Evolutionary conservation across 2,329 filamentous ascomycete species (phyloP), one percentile per base, ranked within the genome.

Genomic region (Pseudopithomyces maydicus): DNA sequence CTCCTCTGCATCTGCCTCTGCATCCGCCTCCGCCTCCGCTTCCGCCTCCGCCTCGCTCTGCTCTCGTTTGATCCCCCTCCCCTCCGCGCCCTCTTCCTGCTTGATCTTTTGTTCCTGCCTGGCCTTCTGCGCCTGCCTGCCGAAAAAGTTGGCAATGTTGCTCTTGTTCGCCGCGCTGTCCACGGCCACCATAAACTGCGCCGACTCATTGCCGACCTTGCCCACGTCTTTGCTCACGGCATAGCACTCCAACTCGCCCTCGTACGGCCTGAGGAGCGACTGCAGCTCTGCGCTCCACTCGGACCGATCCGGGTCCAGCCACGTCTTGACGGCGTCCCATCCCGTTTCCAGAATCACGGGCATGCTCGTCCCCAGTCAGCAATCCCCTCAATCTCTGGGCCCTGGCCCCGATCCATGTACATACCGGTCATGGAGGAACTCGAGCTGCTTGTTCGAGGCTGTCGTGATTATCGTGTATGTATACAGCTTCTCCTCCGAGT

Each of bases 381-480:
- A 43, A 14, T n/a, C n/a, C n/a, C n/a, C n/a, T n/a, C n/a, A 22
- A 6, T 51, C 38, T 32, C 35, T 22, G 32, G 17, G 2, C 7
- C 12, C 10, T 41, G 11, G 12, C 14, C 29, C 14, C 14, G 14
- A 15, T 20, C n/a, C 48, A 29, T 51, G 7, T 14, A 51, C 48
- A 36, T 51, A 51, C 48, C 95, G 88, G 69, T 96, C 90, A 72
- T 99, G 95, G 17, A 99, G 81, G 64, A 97, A 98, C 26, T 82
- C 87, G 47, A 98, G 81, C 72, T 94, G 90, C 60, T 88, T 81
- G 68, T 94, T 97, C 7, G 92, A 90, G 58, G 89, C 85, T 1
- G 94, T 98, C 1, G 95, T 99, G 74, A 98, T 94, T 71, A 99
- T 87, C 1, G 93, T 94, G 75, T 97, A 99, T 0, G 92, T 96